Evolutionary conservation across 495 filamentous ascomycete genomes (phyloP), one percentile per base, ranked within the genome.

Genomic region (Neurospora hispaniola): DNA sequence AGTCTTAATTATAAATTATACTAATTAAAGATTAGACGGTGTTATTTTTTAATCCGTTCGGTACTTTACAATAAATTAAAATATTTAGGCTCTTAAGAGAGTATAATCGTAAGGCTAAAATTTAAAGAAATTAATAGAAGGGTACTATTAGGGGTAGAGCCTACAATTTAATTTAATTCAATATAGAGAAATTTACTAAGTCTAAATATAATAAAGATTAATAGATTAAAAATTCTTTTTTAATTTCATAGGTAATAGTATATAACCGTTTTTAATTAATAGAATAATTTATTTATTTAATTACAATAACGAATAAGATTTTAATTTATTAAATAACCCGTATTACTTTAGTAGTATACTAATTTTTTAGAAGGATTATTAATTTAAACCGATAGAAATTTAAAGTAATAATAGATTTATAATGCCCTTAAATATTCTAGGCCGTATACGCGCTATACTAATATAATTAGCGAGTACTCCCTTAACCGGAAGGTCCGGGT

Each of bases 241-340:
- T 88, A 84, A 88, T 89, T 85, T 85, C 85, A 81, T 87, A 85
- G 86, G 83, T 89, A 84, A 85, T 88, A 83, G 84, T 88, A 84
- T 85, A 88, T 89, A 85, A 85, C 86, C 86, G 86, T 88, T 88
- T 85, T 89, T 88, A 88, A 85, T 87, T 88, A 84, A 85, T 88
- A 84, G 85, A 88, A 86, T 89, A 86, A 90, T 89, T 89, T 89
- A 87, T 90, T 86, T 89, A 87, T 87, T 89, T 90, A 89, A 90
- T 89, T 89, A 87, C 88, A 87, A 89, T 90, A 90, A 90, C 86
- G 86, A 90, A 89, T 87, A 87, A 90, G 88, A 90, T 87, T 86
- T 89, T 89, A 86, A 88, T 87, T 85, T 88, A 83, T 86, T 90
- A 90, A 90, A 89, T 89, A 90, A 87, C 86, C 86, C 82, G 86